phyloP scores from a whole-genome alignment of 495 filamentous ascomycete species.

The Penicillium lividum region DNA sequence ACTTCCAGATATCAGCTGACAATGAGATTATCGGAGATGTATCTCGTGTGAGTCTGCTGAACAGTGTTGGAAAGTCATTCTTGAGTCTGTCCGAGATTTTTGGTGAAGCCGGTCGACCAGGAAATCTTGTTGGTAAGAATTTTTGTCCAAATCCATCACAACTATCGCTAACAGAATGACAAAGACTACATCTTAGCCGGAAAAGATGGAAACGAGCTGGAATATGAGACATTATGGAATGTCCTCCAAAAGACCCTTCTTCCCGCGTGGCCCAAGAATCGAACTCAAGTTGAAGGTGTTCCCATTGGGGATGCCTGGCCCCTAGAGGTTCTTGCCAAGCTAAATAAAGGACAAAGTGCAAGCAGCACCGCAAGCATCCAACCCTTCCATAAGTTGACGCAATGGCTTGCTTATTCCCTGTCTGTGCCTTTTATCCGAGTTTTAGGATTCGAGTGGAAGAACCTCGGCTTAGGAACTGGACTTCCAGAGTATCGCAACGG shows the following conservation, averaged over 20 bases:
- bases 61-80: slow-evolving; percentile 50
- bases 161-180: not conserved
- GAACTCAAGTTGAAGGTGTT: slow-evolving; percentile 51
- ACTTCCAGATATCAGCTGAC: slow-evolving; percentile 44
- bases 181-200: slow-evolving; percentile 51
- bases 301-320: slow-evolving; percentile 63
- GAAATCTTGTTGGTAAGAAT: slow-evolving; percentile 54
- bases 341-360: slow-evolving; percentile 6
- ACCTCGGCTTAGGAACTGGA: slow-evolving; percentile 75
- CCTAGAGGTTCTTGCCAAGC: slow-evolving; percentile 27
- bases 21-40: slow-evolving; percentile 55
- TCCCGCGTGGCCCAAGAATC: slow-evolving; percentile 56
- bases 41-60: slow-evolving; percentile 49
- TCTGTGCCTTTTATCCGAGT: slow-evolving; percentile 85
- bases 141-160: not conserved
- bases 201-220: slow-evolving; percentile 16
- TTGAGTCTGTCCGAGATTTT: slow-evolving; percentile 50
- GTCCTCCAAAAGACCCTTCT: slow-evolving; percentile 52
- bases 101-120: slow-evolving; percentile 51
- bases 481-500: slow-evolving; percentile 89
- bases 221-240: slow-evolving; percentile 47
- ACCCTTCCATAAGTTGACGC: slow-evolving; percentile 83
- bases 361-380: slow-evolving; percentile 30
- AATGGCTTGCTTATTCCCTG: slow-evolving; percentile 87
- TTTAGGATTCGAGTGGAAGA: slow-evolving; percentile 73